These are phyloP conservation scores for Verticillium albo-atrum DNA, from an alignment of 2,329 filamentous ascomycete species.

Conservation along the genomic window DNA sequence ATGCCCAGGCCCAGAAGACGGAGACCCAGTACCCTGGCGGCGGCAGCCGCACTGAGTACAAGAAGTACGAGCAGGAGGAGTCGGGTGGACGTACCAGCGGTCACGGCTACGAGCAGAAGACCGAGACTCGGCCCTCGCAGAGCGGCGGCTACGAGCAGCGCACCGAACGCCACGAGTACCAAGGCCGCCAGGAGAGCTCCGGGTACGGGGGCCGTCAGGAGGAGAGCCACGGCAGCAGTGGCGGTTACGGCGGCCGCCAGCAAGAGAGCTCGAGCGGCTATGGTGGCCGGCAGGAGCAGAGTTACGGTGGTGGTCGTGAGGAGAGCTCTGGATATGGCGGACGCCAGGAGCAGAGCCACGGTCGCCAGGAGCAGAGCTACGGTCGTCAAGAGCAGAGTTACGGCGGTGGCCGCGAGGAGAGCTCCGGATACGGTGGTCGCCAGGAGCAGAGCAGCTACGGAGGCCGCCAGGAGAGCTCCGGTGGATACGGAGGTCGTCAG, in stretches of 20 bases:
- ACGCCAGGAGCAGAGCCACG: conserved; percentile 15
- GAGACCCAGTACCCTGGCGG: conserved; percentile 56
- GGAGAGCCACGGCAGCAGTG: too few species aligned
- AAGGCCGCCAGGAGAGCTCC: conserved; percentile 23
- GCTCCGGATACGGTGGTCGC: conserved; percentile 10
- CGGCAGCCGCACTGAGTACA: conserved; percentile 54
- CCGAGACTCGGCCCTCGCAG: conserved; percentile 45
- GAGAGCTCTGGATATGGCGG: conserved; percentile 14
- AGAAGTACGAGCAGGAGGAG: conserved; percentile 55
- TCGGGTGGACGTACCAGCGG: conserved; percentile 33
- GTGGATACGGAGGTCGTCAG: conserved; percentile 5
- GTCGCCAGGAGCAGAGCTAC: conserved; percentile 17
- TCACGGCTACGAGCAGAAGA: conserved; percentile 56
- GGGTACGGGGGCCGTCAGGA: conserved; percentile 18
- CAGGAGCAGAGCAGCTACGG: conserved; percentile 11
- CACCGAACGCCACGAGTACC: conserved; percentile 47
- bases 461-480: conserved; percentile 16
- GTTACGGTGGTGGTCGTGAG: conserved; percentile 17
- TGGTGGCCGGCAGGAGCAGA: conserved; percentile 18
- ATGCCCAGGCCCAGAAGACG: conserved; percentile 56
- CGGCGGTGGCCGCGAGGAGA: conserved; percentile 9
- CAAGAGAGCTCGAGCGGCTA: conserved; percentile 15
- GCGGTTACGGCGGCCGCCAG: conserved; percentile 14
- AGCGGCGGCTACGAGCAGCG: conserved; percentile 34
- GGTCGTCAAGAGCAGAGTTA: conserved; percentile 16